A percentile compares a stretch with the other conserved stretches of the same genome.
phyloP scores from a whole-genome alignment of 257 asterid species.

The Nyctanthes arbortristis region DNA sequence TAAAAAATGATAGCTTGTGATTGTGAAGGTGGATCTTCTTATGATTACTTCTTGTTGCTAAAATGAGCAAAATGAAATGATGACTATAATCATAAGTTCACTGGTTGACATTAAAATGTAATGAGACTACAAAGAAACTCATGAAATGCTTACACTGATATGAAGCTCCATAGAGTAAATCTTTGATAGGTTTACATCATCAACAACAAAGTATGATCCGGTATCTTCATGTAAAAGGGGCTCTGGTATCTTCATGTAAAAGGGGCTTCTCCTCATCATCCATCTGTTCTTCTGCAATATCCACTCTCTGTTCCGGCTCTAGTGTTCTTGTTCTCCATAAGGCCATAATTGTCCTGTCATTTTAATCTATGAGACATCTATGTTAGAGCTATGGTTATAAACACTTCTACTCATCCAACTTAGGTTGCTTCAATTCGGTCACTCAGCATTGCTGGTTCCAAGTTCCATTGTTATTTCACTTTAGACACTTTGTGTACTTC shows the following conservation, averaged over 20 bases:
- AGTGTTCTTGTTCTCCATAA: slow-evolving; percentile 81
- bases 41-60: not conserved
- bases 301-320: slow-evolving; percentile 58
- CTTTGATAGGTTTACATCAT: slow-evolving; percentile 63
- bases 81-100: too few species aligned
- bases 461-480: too few species aligned
- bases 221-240: too few species aligned
- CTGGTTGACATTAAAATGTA: not conserved
- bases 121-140: not conserved
- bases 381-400: not conserved
- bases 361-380: slow-evolving; percentile 17
- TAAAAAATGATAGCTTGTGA: not conserved
- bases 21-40: not conserved
- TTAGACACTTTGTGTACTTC: too few species aligned
- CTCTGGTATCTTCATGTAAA: too few species aligned
- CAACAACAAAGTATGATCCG: slow-evolving; percentile 45
- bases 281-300: slow-evolving; percentile 53
- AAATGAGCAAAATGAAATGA: too few species aligned
- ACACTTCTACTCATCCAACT: too few species aligned
- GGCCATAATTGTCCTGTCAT: slow-evolving; percentile 73
- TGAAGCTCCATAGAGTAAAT: slow-evolving; percentile 64
- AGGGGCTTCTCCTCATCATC: slow-evolving; percentile 48
- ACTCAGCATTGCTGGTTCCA: too few species aligned
- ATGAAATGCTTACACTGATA: slow-evolving; percentile 46
- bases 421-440: too few species aligned